Percentiles rank a stretch among this genome's conserved stretches.
phyloP scores from a whole-genome alignment of 2,329 filamentous ascomycete genomes.

The Diplodia seriata region DNA sequence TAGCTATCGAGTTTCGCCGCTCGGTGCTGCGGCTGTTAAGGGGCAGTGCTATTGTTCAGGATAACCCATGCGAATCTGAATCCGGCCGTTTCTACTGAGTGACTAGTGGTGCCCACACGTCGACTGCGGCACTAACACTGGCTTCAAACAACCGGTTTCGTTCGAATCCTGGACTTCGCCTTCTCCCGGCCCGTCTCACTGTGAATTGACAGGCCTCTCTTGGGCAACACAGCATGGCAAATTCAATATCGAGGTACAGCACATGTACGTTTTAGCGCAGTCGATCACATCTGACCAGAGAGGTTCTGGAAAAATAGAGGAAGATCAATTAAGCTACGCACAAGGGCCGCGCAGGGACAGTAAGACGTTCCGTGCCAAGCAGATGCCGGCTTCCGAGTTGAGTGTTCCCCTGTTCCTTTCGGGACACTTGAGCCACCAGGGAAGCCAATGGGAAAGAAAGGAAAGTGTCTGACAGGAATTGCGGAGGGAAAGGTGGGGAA shows the following conservation, averaged over 20 bases:
- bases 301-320: background rate
- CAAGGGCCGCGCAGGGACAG: background rate
- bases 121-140: background rate
- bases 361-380: background rate
- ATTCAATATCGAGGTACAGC: no score
- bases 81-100: background rate
- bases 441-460: background rate
- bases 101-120: background rate
- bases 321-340: background rate
- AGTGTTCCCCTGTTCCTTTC: background rate
- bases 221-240: no score
- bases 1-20: background rate
- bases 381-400: background rate
- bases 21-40: background rate
- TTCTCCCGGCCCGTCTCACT: no score
- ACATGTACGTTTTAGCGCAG: no score
- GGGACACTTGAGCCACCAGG: background rate
- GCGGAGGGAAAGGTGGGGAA: background rate
- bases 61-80: background rate
- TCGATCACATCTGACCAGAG: no score
- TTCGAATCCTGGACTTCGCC: no score
- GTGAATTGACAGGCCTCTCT: no score
- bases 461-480: background rate
- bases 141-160: no score
- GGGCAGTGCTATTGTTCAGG: background rate